Base-by-base conservation (phyloP, 2,329 filamentous ascomycete species). In the Penicillium sclerotigenum region DNA sequence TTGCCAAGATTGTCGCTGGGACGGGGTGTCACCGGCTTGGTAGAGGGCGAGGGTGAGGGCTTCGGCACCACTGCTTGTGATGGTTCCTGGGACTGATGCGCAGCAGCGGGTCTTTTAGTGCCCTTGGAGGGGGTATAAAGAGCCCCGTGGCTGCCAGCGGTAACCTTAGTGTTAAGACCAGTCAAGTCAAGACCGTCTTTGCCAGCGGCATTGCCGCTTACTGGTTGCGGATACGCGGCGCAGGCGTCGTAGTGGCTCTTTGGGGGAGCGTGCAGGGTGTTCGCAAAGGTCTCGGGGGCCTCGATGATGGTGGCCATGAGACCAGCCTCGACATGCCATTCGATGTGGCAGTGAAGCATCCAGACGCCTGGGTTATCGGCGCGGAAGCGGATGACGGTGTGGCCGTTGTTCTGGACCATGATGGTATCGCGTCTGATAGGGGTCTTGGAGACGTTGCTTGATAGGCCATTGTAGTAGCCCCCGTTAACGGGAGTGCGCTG, bases 331-430 rank as follows among this genome's bases (percentile, higher is more conserved):
- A 73, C 65, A 45, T 74, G 72, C 68, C 69, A 74, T 45, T 70
- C 68, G n/a, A 73, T 58, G 50, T 74, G 72, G 51, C 71, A 74
- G 52, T 74, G 72, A 5, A 74, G 56, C 33, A 73, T 57, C 71
- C 70, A 73, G n/a, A 71, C 57, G 57, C 66, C 72, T 20, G 71
- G 71, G 56, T 74, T 74, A 42, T 73, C 62, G 2, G 71, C 69
- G 11, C 64, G 65, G 68, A 72, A 73, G 1, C 72, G 68, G 38
- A 74, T 57, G 13, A 73, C 69, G 10, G 61, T 48, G 54, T 73
- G 71, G 1, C 69, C 67, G 18, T 65, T 50, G 22, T 68, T 67
- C 49, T 71, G 64, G 4, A 73, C 65, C 66, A 72, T 69, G 47
- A 71, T 66, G 0, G 71, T 73, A 43, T 73, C 72, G 22, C 70